Conservation (phyloP, 2,329 filamentous ascomycete genomes). For the Nigrospora sphaerica region DNA sequence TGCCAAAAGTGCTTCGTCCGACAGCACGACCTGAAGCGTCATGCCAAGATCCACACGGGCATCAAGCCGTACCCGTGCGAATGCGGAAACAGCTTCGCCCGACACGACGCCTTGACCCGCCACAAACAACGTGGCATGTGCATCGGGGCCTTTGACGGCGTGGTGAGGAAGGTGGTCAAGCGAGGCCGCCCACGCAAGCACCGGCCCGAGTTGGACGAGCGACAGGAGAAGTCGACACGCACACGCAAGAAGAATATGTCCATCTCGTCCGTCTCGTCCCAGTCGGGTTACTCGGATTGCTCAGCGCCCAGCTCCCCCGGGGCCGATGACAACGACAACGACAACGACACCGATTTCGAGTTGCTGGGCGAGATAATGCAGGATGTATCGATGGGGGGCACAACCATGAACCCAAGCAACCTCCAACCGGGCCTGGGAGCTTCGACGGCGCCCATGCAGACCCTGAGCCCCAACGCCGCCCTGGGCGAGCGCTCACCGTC, state of each 20-base stretch:
- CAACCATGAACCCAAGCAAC: constrained; percentile 28
- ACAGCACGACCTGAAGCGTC: constrained; percentile 93
- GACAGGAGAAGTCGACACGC: constrained; percentile 48
- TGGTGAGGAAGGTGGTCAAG: constrained; percentile 53
- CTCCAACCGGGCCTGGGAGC: constrained; percentile 21
- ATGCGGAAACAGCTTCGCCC: constrained; percentile 89
- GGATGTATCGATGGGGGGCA: constrained; percentile 31
- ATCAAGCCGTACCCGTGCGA: constrained; percentile 93
- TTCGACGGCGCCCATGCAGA: constrained; percentile 32
- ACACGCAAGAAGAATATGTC: constrained; percentile 52
- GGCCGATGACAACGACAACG: constrained; percentile 21
- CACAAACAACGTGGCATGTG: constrained; percentile 96
- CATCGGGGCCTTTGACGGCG: constrained; percentile 84
- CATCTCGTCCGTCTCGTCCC: constrained; percentile 39
- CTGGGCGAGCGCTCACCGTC: constrained; percentile 35
- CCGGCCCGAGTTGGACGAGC: constrained; percentile 48
- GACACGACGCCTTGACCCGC: constrained; percentile 89
- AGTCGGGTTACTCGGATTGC: constrained; percentile 50
- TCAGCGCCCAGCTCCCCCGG: constrained; percentile 46
- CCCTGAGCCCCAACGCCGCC: constrained; percentile 16
- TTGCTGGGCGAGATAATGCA: constrained; percentile 40
- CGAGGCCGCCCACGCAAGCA: constrained; percentile 58
- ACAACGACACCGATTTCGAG: constrained; percentile 31
- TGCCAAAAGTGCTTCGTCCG: constrained; percentile 96
- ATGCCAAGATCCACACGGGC: constrained; percentile 94